A percentile compares a stretch with the other conserved stretches of the same genome.
phyloP scores from a whole-genome alignment of 257 asterid species.

The Solanum gracilifrons region DNA sequence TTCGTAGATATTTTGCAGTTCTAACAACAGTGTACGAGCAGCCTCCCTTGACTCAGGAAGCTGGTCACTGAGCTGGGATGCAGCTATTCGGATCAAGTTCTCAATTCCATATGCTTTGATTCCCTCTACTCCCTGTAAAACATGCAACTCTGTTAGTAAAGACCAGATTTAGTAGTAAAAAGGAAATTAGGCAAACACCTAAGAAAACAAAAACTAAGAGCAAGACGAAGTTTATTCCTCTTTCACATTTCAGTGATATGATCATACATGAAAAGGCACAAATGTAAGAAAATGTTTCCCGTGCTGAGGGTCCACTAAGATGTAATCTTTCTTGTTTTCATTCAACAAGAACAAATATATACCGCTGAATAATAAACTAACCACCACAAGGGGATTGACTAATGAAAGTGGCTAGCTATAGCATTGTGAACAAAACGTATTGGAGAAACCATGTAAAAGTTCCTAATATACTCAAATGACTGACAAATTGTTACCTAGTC shows the following conservation, averaged over 20 bases:
- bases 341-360: neutral
- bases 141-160: neutral
- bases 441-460: neutral
- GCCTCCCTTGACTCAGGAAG: constrained; percentile 96
- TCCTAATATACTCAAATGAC: neutral
- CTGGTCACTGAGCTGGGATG: constrained; percentile 76
- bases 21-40: constrained; percentile 68
- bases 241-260: neutral
- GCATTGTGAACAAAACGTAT: neutral
- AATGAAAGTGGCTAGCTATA: neutral
- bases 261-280: neutral
- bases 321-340: neutral
- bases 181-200: neutral
- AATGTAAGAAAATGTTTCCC: neutral
- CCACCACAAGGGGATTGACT: neutral
- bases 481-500: neutral
- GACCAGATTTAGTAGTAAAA: neutral
- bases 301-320: neutral
- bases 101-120: constrained; percentile 64
- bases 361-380: neutral
- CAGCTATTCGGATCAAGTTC: constrained; percentile 71
- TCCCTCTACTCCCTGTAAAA: constrained; percentile 67
- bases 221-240: neutral
- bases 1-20: constrained; percentile 52
- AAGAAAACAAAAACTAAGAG: neutral